Evolutionary conservation across 495 filamentous ascomycete genomes (phyloP).

Genomic region (Neurospora intermedia): DNA sequence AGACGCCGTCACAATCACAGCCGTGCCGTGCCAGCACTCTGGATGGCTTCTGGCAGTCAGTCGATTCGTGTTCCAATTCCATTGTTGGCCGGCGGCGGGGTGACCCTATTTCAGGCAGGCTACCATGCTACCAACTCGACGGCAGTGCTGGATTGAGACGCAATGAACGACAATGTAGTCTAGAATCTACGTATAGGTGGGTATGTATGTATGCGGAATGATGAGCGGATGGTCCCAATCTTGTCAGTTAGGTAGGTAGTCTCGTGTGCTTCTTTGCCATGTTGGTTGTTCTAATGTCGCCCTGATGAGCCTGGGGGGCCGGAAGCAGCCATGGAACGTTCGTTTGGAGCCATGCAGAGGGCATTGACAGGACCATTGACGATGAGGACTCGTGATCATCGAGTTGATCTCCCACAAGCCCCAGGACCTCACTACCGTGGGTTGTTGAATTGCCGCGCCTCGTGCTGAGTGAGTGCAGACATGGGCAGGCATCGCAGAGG

Average conservation of each 20-base stretch:
- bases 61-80: slow-evolving; percentile 14
- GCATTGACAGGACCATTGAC: slow-evolving; percentile 10
- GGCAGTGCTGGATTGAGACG: neutral
- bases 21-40: slow-evolving; percentile 24
- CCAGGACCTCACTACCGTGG: slow-evolving; percentile 5
- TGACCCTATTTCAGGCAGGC: neutral
- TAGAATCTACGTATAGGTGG: slow-evolving; percentile 1
- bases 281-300: neutral
- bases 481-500: neutral
- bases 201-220: neutral
- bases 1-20: slow-evolving; percentile 6
- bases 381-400: slow-evolving; percentile 16
- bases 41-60: slow-evolving; percentile 9
- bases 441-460: neutral
- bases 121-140: neutral
- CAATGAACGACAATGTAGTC: neutral
- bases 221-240: neutral
- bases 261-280: neutral
- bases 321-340: slow-evolving; percentile 3
- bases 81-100: neutral
- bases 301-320: neutral
- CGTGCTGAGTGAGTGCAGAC: neutral
- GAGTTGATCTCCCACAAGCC: slow-evolving; percentile 6
- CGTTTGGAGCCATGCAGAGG: neutral
- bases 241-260: neutral